These are phyloP conservation scores for Jimgerdemannia flammicorona DNA, from an alignment of 192 early-diverging fungal genomes.

Conservation along the genomic window DNA sequence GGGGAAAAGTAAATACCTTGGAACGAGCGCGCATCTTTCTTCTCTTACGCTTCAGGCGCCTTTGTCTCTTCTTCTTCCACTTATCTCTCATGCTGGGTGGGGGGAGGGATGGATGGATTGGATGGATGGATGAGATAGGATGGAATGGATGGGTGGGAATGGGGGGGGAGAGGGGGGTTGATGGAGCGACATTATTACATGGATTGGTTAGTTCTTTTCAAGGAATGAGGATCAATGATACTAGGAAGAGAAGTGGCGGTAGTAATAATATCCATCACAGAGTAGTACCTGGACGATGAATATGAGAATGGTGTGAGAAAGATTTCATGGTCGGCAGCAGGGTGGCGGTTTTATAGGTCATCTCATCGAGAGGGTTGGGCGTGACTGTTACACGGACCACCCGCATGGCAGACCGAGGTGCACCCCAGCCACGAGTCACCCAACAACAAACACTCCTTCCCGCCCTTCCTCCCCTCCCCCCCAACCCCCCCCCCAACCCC, in stretches of 20 bases:
- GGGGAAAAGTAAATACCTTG: conserved; percentile 18
- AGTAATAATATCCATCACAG: too few relatives aligned
- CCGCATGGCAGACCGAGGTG: background rate
- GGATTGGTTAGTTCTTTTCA: background rate
- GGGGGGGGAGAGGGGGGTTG: background rate
- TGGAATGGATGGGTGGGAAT: background rate
- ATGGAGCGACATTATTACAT: background rate
- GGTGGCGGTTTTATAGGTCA: background rate
- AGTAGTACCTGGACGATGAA: background rate
- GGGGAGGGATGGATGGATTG: background rate
- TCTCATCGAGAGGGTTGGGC: background rate
- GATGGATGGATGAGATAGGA: background rate
- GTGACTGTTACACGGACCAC: background rate
- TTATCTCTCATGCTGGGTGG: conserved; percentile 57
- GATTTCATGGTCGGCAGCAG: background rate
- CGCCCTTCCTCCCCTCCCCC: too few relatives aligned
- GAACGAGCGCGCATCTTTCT: conserved; percentile 72
- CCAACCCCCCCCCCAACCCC: background rate
- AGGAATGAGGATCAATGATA: background rate
- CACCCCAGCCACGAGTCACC: background rate
- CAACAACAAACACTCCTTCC: background rate
- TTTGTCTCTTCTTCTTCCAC: conserved; percentile 72
- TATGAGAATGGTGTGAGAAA: background rate
- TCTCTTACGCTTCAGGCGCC: conserved; percentile 70
- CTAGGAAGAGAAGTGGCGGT: background rate